Evolutionary conservation across 225 moss, liverwort and hornwort genomes (phyloP).

Genomic region (Polytrichum formosum): DNA sequence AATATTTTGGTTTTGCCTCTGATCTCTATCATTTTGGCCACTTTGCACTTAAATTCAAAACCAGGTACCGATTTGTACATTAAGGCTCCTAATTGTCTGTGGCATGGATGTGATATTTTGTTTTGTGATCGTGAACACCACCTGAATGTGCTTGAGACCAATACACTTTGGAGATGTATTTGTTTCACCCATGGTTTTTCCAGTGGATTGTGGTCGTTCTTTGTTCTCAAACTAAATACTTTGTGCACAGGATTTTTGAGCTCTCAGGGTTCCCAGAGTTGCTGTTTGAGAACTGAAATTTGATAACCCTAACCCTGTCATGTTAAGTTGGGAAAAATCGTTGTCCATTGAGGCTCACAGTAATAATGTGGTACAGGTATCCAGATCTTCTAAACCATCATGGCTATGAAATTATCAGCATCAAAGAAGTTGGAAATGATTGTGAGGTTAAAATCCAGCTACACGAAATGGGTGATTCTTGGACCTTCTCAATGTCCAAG

Average conservation of each 20-base stretch:
- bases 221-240: constrained; percentile 7
- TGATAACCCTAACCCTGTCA: not conserved
- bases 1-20: constrained; percentile 47
- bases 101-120: not conserved
- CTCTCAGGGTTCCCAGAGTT: not conserved
- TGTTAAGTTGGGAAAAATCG: not conserved
- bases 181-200: constrained; percentile 8
- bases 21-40: constrained; percentile 77
- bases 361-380: constrained; percentile 32
- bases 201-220: not conserved
- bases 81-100: no score
- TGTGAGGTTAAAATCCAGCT: constrained; percentile 38
- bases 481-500: constrained; percentile 39
- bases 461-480: constrained; percentile 13
- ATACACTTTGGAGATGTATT: not conserved
- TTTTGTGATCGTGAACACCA: not conserved
- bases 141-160: not conserved
- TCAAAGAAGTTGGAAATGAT: constrained; percentile 27
- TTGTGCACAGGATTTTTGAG: not conserved
- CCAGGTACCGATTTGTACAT: constrained; percentile 26
- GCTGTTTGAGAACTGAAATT: not conserved
- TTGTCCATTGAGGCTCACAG: not conserved
- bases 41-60: constrained; percentile 79
- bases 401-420: constrained; percentile 45
- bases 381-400: constrained; percentile 59